These are phyloP conservation scores for Aspergillus pseudoterreus DNA, from an alignment of 2,329 filamentous ascomycete genomes.

Conservation along the genomic window DNA sequence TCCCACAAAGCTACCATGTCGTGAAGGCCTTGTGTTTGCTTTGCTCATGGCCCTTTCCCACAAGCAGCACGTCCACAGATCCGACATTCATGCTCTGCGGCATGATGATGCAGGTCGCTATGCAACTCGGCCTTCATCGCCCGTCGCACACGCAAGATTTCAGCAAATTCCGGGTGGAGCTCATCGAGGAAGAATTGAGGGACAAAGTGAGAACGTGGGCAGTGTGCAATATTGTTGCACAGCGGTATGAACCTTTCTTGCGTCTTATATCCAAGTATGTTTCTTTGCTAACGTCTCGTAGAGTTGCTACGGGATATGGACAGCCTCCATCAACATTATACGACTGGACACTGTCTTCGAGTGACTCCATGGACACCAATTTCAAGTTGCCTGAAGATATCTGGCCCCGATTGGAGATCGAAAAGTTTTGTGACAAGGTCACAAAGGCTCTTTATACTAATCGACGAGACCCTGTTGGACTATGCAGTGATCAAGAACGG, in stretches of 20 bases:
- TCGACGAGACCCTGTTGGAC: constrained; percentile 51
- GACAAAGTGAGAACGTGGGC: constrained; percentile 66
- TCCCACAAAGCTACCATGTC: constrained; percentile 62
- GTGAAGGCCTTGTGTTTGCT: constrained; percentile 62
- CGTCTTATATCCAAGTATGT: not conserved
- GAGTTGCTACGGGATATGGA: constrained; percentile 65
- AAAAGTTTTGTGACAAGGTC: constrained; percentile 57
- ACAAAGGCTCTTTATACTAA: constrained; percentile 57
- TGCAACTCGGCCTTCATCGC: constrained; percentile 63
- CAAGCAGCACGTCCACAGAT: constrained; percentile 60
- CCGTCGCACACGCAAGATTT: constrained; percentile 60
- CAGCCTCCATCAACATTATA: constrained; percentile 61
- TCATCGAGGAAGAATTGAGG: constrained; percentile 60
- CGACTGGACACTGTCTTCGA: constrained; percentile 54
- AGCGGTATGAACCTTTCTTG: constrained; percentile 47
- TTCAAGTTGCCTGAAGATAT: constrained; percentile 52
- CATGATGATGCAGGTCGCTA: constrained; percentile 65
- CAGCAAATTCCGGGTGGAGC: constrained; percentile 48
- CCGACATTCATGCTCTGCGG: constrained; percentile 64
- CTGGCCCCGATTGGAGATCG: constrained; percentile 51
- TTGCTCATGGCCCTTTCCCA: constrained; percentile 64
- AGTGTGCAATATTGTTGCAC: constrained; percentile 64
- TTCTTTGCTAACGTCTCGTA: constrained; percentile 22
- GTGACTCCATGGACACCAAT: constrained; percentile 41
- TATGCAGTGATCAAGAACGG: constrained; percentile 44